Percentiles rank a stretch among this genome's conserved stretches.
Evolutionary conservation across 306 rosid species (phyloP).

Genomic region (Heteromeles arbutifolia): DNA sequence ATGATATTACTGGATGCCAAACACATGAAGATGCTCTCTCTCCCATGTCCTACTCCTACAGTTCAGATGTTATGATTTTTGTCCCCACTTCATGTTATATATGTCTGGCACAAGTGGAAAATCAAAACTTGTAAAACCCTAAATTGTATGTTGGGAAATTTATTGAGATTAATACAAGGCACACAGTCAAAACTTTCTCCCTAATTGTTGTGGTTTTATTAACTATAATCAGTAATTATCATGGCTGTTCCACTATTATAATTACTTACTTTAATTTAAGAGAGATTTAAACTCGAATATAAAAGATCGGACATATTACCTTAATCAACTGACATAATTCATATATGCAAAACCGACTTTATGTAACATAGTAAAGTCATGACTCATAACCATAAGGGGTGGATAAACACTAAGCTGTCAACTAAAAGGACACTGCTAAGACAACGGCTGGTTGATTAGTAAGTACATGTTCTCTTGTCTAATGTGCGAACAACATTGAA

Average conservation of each 20-base stretch:
- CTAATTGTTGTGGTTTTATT: background rate
- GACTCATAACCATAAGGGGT: background rate
- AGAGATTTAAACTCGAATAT: background rate
- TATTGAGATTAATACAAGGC: slow-evolving; percentile 35
- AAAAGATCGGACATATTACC: background rate
- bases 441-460: background rate
- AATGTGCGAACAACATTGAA: slow-evolving; percentile 8
- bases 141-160: slow-evolving; percentile 17
- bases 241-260: background rate
- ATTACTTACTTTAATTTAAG: background rate
- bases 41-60: background rate
- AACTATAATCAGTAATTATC: background rate
- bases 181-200: slow-evolving; percentile 7
- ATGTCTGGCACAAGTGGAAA: slow-evolving; percentile 28
- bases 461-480: slow-evolving; percentile 46
- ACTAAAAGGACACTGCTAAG: background rate
- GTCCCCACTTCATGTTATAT: slow-evolving; percentile 37
- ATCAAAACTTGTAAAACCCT: slow-evolving; percentile 51
- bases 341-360: background rate
- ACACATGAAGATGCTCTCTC: slow-evolving; percentile 39
- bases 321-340: background rate
- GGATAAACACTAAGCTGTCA: slow-evolving; percentile 1
- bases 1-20: slow-evolving; percentile 29
- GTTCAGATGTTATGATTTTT: slow-evolving; percentile 1
- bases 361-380: background rate